Conservation (phyloP, 495 filamentous ascomycete species). For the Neurospora sp. region DNA sequence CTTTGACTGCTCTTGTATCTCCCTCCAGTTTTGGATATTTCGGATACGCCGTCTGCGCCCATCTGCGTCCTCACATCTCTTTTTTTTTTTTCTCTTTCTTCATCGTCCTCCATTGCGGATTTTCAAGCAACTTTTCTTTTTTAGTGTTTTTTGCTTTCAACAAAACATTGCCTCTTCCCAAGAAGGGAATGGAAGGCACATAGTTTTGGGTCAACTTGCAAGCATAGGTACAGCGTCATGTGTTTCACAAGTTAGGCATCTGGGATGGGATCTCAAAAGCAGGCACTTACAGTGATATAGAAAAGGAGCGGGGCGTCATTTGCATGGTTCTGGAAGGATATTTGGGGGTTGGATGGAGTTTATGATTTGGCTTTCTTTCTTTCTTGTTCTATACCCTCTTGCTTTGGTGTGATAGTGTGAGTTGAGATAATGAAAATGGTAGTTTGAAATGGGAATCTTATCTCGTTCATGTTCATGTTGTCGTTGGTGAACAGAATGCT, state of each 20-base stretch:
- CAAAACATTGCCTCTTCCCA: background rate
- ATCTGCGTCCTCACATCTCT: background rate
- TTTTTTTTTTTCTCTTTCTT: background rate
- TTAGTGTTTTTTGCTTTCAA: background rate
- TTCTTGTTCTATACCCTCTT: background rate
- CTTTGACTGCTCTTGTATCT: background rate
- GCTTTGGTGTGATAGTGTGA: background rate
- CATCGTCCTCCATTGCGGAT: background rate
- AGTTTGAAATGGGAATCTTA: background rate
- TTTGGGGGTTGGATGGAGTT: background rate
- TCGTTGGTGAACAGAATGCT: background rate
- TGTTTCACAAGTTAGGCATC: conserved; percentile 1
- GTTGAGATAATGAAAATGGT: background rate
- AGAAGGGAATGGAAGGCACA: background rate
- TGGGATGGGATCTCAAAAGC: background rate
- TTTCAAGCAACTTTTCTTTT: background rate
- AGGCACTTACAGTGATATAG: background rate
- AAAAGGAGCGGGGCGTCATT: background rate
- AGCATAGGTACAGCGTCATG: background rate
- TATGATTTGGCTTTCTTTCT: background rate
- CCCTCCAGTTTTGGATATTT: background rate
- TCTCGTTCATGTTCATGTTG: background rate
- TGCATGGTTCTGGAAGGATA: background rate
- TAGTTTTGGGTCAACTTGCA: background rate
- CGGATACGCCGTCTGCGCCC: background rate